Base-by-base conservation (phyloP, 306 rosid genomes). In the Vicia sativa region DNA sequence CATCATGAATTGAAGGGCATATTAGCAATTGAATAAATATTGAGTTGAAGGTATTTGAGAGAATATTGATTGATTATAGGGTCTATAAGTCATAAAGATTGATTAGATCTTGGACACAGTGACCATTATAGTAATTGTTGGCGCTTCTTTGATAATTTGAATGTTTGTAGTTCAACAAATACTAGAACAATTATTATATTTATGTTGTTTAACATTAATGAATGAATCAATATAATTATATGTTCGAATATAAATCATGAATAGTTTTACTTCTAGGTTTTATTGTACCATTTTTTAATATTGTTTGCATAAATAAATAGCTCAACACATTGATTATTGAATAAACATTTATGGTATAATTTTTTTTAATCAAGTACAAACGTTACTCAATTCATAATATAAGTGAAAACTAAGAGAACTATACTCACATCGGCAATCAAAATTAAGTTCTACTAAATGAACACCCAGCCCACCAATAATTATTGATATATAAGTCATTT, bases 1-100 rank as follows among this genome's bases (percentile, higher is more conserved):
- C 2, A 25, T 39, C 29, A 5, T 37, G 31, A 55, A 28, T 13
- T 16, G n/a, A 8, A 34, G 46, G 50, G 52, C 5, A 34, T 28
- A 46, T 60, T 19, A 34, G 69, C n/a, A 48, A 60, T 61, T 53
- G 52, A 63, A 64, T 53, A 63, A 73, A 39, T 62, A 3, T 12
- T 55, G 10, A 12, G 16, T 12, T 13, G 16, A 3, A 12, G 60
- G 0, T 11, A 25, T 11, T 23, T 11, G 25, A 25, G 1, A 53
- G n/a, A 53, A n/a, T n/a, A n/a, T 53, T 23, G 35, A 37, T 66
- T 57, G 14, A 16, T 26, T 43, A 15, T 3, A 9, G 42, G 31
- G 70, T 68, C 54, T 9, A 12, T 9, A 12, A 7, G 11, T 60
- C 70, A 39, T 60, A 19, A 75, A 38, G 14, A 6, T 10, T 67